phyloP scores from a whole-genome alignment of 192 early-diverging fungal genomes.

The Linnemannia exigua region DNA sequence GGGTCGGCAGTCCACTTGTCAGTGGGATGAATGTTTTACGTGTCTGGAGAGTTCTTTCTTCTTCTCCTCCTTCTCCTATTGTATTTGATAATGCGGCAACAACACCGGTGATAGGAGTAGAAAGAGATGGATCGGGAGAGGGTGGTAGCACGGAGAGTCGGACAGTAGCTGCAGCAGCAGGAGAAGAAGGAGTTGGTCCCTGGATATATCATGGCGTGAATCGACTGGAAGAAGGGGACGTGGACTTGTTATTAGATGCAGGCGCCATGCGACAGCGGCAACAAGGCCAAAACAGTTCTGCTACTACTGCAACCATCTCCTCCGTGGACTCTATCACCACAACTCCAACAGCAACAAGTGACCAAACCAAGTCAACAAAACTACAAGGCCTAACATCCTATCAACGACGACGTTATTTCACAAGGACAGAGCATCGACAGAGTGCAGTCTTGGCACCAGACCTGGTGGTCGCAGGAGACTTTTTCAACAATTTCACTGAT shows the following conservation, averaged over 20 bases:
- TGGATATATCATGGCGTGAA: conserved; percentile 33
- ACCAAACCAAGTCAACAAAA: background rate
- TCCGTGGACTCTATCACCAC: background rate
- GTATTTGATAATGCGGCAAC: background rate
- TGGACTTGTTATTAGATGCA: background rate
- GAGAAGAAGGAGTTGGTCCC: background rate
- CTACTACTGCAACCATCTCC: background rate
- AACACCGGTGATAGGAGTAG: background rate
- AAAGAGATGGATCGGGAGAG: background rate
- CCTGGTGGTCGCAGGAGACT: conserved; percentile 47
- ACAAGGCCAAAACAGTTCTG: background rate
- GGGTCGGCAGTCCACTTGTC: conserved; percentile 54
- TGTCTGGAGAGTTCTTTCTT: conserved; percentile 18
- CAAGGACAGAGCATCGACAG: conserved; percentile 17
- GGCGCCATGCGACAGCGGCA: background rate
- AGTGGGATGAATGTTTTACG: conserved; percentile 57
- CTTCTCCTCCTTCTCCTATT: background rate
- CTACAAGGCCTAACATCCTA: background rate
- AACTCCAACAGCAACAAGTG: background rate
- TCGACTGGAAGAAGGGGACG: conserved; percentile 34
- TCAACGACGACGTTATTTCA: conserved; percentile 45
- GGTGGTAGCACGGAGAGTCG: background rate
- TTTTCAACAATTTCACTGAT: conserved; percentile 60
- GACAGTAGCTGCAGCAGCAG: background rate
- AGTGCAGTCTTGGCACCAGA: conserved; percentile 30